phyloP scores from a whole-genome alignment of 805 yeast genomes.

The Kregervanrija delftensis region DNA sequence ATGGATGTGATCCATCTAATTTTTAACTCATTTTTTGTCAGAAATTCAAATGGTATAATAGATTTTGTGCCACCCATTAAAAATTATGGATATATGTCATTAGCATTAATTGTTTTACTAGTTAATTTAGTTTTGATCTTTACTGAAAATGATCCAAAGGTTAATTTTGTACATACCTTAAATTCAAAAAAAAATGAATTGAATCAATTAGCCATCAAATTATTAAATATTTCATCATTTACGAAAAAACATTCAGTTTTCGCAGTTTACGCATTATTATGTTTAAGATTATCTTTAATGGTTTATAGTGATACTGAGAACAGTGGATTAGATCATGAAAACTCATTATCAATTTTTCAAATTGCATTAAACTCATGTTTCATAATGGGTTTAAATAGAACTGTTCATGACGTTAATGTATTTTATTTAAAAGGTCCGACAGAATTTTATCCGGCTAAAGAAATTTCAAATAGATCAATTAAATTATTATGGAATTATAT shows the following conservation, averaged over 20 bases:
- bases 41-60: neutral
- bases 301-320: slow-evolving; percentile 10
- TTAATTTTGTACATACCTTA: too few relatives aligned
- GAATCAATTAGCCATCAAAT: slow-evolving; percentile 3
- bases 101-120: slow-evolving; percentile 1
- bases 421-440: neutral
- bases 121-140: neutral
- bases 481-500: slow-evolving; percentile 15
- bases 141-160: neutral
- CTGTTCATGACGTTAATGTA: neutral
- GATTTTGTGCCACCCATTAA: slow-evolving; percentile 3
- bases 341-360: slow-evolving; percentile 10
- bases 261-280: slow-evolving; percentile 6
- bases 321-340: slow-evolving; percentile 5
- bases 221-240: slow-evolving; percentile 10
- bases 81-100: neutral
- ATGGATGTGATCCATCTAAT: neutral
- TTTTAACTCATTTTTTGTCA: neutral
- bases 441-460: slow-evolving; percentile 3
- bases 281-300: slow-evolving; percentile 7
- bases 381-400: slow-evolving; percentile 7
- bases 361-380: slow-evolving; percentile 5
- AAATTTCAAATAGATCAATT: slow-evolving; percentile 2
- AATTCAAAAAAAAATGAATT: slow-evolving; percentile 1
- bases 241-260: slow-evolving; percentile 5